Conservation (phyloP, 257 asterid species). For the Leptodermis oblonga region DNA sequence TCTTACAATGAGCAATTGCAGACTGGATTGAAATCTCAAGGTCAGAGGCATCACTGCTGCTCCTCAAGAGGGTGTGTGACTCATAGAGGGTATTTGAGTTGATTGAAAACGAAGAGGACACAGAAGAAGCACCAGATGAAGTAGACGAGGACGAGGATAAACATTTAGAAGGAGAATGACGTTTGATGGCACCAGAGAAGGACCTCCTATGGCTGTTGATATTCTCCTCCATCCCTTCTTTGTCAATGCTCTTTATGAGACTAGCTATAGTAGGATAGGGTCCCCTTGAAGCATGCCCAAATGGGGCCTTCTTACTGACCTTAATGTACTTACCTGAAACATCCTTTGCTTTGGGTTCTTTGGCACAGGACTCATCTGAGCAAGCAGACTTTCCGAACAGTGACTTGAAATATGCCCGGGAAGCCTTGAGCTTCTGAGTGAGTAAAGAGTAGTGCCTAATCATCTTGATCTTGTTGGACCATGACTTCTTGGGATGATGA, state of each 20-base stretch:
- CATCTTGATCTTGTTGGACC: conserved; percentile 45
- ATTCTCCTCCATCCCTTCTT: conserved; percentile 25
- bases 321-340: conserved; percentile 23
- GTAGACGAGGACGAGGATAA: conserved; percentile 51
- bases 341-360: conserved; percentile 9
- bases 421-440: conserved; percentile 37
- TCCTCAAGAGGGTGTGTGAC: conserved; percentile 43
- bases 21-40: conserved; percentile 67
- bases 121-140: conserved; percentile 48
- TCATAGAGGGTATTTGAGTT: conserved; percentile 43
- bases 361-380: conserved; percentile 24
- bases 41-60: conserved; percentile 58
- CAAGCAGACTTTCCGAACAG: conserved; percentile 38
- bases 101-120: conserved; percentile 54
- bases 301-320: conserved; percentile 30
- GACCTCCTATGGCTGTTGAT: conserved; percentile 50
- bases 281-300: conserved; percentile 26
- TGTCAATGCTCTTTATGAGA: conserved; percentile 34
- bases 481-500: conserved; percentile 36
- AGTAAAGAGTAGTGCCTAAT: conserved; percentile 35
- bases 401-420: conserved; percentile 33
- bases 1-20: conserved; percentile 90
- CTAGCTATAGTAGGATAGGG: conserved; percentile 43
- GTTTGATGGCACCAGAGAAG: conserved; percentile 67
- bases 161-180: conserved; percentile 53